These are phyloP conservation scores for Rhodotorula glutinis DNA, from an alignment of 1,284 basidiomycete genomes.

Conservation along the genomic window DNA sequence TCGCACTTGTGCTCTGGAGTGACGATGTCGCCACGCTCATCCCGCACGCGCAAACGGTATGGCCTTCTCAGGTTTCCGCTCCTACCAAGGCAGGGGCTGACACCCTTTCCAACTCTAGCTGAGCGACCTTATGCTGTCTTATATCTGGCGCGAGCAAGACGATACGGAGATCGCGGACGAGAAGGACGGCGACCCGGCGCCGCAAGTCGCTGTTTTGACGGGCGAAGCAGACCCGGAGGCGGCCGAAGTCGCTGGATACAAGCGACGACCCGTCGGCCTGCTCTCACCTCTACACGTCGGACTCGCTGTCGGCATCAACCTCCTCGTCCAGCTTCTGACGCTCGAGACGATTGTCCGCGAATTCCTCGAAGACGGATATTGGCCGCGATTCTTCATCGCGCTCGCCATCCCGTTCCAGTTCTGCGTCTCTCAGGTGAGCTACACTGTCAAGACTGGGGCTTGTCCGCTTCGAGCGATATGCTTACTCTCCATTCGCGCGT, in stretches of 20 bases:
- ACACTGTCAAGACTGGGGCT: too few species aligned
- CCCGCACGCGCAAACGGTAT: slow-evolving; percentile 18
- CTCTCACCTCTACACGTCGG: slow-evolving; percentile 27
- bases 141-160: slow-evolving; percentile 26
- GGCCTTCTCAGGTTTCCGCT: background rate
- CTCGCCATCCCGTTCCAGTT: slow-evolving; percentile 65
- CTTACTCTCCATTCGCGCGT: too few species aligned
- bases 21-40: slow-evolving; percentile 23
- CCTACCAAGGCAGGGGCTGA: too few species aligned
- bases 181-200: background rate
- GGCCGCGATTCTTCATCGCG: slow-evolving; percentile 62
- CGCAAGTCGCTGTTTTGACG: background rate
- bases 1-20: slow-evolving; percentile 23
- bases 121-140: slow-evolving; percentile 20
- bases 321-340: slow-evolving; percentile 19
- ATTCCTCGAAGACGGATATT: slow-evolving; percentile 63
- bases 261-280: slow-evolving; percentile 17
- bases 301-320: slow-evolving; percentile 27
- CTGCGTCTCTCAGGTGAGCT: slow-evolving; percentile 53
- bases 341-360: slow-evolving; percentile 58
- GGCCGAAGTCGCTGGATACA: background rate
- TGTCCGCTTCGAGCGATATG: too few species aligned
- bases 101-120: background rate
- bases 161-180: background rate
- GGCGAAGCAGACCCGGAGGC: background rate